Conservation (phyloP, 192 early-diverging fungal genomes). For the Pilaira anomala region DNA sequence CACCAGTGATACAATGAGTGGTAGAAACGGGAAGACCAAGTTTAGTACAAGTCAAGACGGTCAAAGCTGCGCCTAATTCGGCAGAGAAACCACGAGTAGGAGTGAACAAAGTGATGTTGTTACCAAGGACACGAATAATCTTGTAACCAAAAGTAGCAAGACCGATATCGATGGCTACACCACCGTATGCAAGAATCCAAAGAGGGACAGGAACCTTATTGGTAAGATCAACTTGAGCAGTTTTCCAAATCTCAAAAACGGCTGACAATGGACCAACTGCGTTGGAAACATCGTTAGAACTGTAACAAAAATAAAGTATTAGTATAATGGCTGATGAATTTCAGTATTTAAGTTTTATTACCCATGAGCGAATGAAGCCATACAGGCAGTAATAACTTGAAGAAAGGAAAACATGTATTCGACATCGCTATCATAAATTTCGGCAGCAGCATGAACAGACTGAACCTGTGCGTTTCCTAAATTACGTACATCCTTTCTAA, state of each 20-base stretch:
- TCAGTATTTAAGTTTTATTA: no score
- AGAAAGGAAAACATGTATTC: conserved; percentile 82
- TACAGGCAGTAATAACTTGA: conserved; percentile 75
- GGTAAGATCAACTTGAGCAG: conserved; percentile 41
- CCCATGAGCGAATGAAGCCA: conserved; percentile 83
- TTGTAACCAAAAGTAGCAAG: conserved; percentile 70
- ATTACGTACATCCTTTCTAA: conserved; percentile 53
- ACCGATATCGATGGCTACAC: conserved; percentile 73
- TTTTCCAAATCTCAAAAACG: conserved; percentile 71
- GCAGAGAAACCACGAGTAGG: conserved; percentile 79
- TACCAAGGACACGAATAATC: conserved; percentile 77
- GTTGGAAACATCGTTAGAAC: conserved; percentile 84
- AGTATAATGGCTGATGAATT: no score
- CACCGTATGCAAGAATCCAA: conserved; percentile 74
- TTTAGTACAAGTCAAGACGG: conserved; percentile 78
- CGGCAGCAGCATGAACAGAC: conserved; percentile 60
- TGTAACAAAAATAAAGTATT: no score
- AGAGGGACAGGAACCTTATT: conserved; percentile 60
- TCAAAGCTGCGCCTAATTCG: conserved; percentile 73
- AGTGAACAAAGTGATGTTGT: conserved; percentile 80
- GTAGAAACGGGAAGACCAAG: conserved; percentile 79
- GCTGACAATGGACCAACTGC: conserved; percentile 81
- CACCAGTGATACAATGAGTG: conserved; percentile 81
- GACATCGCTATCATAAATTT: conserved; percentile 66
- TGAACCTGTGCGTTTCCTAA: conserved; percentile 42